Percentiles rank a stretch among this genome's conserved stretches.
Conservation (phyloP, 1,284 basidiomycete species). For the Sanghuangporus baumii region DNA sequence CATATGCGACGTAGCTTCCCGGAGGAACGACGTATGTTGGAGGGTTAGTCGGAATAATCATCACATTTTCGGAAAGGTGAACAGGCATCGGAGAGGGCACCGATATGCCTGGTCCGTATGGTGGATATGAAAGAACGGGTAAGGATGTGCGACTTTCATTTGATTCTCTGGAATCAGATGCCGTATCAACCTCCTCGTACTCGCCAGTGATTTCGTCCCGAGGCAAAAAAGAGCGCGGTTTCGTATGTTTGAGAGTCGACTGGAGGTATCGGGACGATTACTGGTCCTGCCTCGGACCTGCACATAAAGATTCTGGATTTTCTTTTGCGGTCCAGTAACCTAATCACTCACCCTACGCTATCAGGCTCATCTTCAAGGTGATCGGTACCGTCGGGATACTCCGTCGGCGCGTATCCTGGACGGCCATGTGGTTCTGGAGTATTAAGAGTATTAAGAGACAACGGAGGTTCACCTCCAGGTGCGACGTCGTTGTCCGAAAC, state of each 20-base stretch:
- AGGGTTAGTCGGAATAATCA: background rate
- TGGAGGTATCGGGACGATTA: background rate
- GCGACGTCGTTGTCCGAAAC: background rate
- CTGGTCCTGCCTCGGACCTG: background rate
- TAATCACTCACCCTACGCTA: background rate
- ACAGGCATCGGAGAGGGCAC: background rate
- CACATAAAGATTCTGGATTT: background rate
- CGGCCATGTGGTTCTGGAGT: background rate
- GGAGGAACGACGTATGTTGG: background rate
- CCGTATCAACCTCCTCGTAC: background rate
- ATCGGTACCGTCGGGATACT: background rate
- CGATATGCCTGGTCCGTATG: background rate
- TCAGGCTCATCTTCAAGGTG: background rate
- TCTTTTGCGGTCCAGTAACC: background rate
- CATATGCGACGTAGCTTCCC: background rate
- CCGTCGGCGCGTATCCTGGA: background rate
- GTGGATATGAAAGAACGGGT: background rate
- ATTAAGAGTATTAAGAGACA: background rate
- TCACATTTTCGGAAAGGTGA: background rate
- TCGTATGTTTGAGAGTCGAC: background rate
- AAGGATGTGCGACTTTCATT: background rate
- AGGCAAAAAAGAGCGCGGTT: background rate
- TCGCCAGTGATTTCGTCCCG: background rate
- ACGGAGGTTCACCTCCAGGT: background rate
- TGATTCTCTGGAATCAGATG: background rate